Evolutionary conservation across 2,329 filamentous ascomycete species (phyloP).

Genomic region (Cryoendolithus antarcticus): DNA sequence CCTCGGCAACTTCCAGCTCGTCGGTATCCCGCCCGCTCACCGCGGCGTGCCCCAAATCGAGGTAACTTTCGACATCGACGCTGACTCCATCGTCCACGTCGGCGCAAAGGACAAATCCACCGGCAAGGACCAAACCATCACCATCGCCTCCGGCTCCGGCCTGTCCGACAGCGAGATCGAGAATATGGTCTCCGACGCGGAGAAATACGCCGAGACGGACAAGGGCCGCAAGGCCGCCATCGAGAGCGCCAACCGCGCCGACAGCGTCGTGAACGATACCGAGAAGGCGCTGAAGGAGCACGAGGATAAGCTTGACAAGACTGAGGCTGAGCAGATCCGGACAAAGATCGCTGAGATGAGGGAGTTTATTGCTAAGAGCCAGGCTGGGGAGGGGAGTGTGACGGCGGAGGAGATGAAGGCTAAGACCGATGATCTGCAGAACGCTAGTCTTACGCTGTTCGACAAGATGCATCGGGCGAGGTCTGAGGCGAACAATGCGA

Average conservation of each 20-base stretch:
- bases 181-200: conserved; percentile 94
- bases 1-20: conserved; percentile 97
- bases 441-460: conserved; percentile 88
- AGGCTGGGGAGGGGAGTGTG: conserved; percentile 75
- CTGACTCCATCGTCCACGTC: conserved; percentile 94
- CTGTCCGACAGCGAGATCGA: conserved; percentile 90
- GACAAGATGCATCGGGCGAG: conserved; percentile 99
- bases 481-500: conserved; percentile 38
- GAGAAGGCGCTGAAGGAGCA: conserved; percentile 98
- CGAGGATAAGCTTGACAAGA: conserved; percentile 90
- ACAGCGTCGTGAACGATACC: conserved; percentile 92
- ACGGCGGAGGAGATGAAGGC: conserved; percentile 92
- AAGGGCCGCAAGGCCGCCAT: conserved; percentile 95
- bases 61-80: conserved; percentile 98
- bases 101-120: conserved; percentile 98
- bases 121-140: conserved; percentile 99
- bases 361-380: conserved; percentile 78
- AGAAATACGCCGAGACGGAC: conserved; percentile 88
- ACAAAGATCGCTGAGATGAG: conserved; percentile 90
- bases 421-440: conserved; percentile 97
- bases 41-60: conserved; percentile 93
- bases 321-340: conserved; percentile 80
- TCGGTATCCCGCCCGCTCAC: conserved; percentile 90
- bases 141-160: conserved; percentile 94
- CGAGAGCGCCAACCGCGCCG: conserved; percentile 92